phyloP scores from a whole-genome alignment of 1,284 basidiomycete species.

The Fomitopsis schrenkii region DNA sequence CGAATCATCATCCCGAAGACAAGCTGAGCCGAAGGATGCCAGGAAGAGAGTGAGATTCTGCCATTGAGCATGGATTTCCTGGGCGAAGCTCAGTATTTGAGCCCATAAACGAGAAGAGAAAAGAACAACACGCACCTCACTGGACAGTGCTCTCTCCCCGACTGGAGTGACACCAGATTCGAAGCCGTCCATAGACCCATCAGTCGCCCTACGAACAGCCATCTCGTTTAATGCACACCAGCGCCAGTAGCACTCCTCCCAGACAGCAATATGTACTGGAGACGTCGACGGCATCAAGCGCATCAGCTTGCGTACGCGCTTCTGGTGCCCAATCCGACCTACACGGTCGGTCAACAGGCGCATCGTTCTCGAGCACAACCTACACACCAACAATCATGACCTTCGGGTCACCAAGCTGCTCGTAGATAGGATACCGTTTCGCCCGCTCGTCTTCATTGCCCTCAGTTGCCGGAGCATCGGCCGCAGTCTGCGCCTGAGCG shows the following conservation, averaged over 20 bases:
- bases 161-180: conserved; percentile 18
- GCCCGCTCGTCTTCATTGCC: conserved; percentile 56
- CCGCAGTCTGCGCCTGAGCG: conserved; percentile 59
- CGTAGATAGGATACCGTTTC: conserved; percentile 69
- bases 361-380: not conserved
- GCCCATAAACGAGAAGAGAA: not conserved
- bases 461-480: conserved; percentile 46
- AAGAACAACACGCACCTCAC: conserved; percentile 31
- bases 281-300: conserved; percentile 61
- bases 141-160: conserved; percentile 30
- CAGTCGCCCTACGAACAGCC: conserved; percentile 22
- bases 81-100: conserved; percentile 11
- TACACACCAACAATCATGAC: conserved; percentile 62
- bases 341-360: conserved; percentile 1
- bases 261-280: conserved; percentile 68
- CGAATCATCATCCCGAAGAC: conserved; percentile 50
- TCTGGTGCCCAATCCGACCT: conserved; percentile 77
- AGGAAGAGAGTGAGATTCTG: conserved; percentile 84
- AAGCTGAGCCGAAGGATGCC: conserved; percentile 71
- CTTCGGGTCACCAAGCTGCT: conserved; percentile 72
- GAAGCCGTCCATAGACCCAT: conserved; percentile 21
- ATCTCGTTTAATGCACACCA: conserved; percentile 33
- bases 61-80: conserved; percentile 83
- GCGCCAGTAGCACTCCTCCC: conserved; percentile 74
- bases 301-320: conserved; percentile 70